These are phyloP conservation scores for Coemansia sp. DNA, from an alignment of 192 early-diverging fungal species.

Conservation along the genomic window DNA sequence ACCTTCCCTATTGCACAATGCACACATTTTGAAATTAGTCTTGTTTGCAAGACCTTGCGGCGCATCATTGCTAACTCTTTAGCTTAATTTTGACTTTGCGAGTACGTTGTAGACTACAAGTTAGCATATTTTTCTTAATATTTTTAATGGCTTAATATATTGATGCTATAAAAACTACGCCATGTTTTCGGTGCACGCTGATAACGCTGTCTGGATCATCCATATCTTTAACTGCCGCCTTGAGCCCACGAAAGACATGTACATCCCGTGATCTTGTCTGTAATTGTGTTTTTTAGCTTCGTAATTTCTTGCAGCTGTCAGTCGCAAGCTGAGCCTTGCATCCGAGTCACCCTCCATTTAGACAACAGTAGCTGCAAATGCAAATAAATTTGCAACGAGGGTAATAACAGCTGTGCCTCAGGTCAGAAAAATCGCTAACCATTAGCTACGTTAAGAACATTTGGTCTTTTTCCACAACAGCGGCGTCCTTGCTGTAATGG, in stretches of 20 bases:
- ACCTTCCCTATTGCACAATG: slow-evolving; percentile 8
- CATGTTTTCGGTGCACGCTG: background rate
- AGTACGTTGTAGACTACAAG: background rate
- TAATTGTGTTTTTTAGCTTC: background rate
- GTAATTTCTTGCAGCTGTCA: background rate
- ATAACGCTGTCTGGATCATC: background rate
- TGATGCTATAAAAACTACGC: background rate
- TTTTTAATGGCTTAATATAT: background rate
- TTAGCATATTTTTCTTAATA: background rate
- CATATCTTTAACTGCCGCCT: background rate
- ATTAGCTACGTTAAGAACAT: no score
- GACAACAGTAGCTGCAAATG: no score
- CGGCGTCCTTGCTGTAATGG: background rate
- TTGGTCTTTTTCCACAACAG: background rate
- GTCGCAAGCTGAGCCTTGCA: background rate
- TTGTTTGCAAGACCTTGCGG: background rate
- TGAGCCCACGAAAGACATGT: background rate
- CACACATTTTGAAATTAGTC: background rate
- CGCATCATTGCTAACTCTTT: background rate
- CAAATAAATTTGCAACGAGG: no score
- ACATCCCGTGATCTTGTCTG: background rate
- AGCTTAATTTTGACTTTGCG: background rate
- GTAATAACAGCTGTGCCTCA: no score
- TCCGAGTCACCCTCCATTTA: background rate
- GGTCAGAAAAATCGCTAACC: no score